Percentiles rank a stretch among this genome's conserved stretches.
These are phyloP conservation scores for Mariannaea elegans DNA, from an alignment of 2,329 filamentous ascomycete genomes.

Conservation along the genomic window DNA sequence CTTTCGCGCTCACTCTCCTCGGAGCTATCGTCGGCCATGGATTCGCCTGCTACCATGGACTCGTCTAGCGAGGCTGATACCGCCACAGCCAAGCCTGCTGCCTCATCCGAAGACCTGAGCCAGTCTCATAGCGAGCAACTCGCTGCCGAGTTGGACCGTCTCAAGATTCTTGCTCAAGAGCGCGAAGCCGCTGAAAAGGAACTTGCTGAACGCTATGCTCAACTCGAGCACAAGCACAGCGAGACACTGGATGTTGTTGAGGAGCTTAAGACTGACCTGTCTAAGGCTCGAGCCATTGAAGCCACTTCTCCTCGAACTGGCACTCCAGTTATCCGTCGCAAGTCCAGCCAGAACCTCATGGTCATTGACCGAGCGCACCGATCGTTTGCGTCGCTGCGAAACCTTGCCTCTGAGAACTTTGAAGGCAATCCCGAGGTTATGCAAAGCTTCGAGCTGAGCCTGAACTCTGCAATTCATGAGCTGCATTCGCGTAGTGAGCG, in stretches of 20 bases:
- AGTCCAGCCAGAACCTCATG: constrained; percentile 90
- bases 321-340: constrained; percentile 87
- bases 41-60: constrained; percentile 73
- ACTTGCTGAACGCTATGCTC: constrained; percentile 80
- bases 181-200: constrained; percentile 79
- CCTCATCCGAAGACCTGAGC: constrained; percentile 50
- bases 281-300: constrained; percentile 74
- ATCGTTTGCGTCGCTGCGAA: constrained; percentile 88
- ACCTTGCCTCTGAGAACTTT: constrained; percentile 87
- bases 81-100: constrained; percentile 54
- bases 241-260: constrained; percentile 87
- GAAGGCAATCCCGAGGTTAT: constrained; percentile 83
- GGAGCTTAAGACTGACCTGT: constrained; percentile 86
- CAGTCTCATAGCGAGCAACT: constrained; percentile 55
- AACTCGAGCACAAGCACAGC: constrained; percentile 83
- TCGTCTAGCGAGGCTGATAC: constrained; percentile 63
- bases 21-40: constrained; percentile 89
- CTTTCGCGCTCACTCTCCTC: constrained; percentile 88
- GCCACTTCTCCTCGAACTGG: constrained; percentile 68
- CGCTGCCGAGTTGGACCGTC: constrained; percentile 72
- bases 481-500: constrained; percentile 86
- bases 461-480: constrained; percentile 93
- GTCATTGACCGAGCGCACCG: constrained; percentile 90
- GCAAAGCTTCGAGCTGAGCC: constrained; percentile 91
- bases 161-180: constrained; percentile 76